A percentile compares a stretch with the other conserved stretches of the same genome.
Evolutionary conservation across 495 filamentous ascomycete species (phyloP).

Genomic region (Clohesyomyces aquaticus): DNA sequence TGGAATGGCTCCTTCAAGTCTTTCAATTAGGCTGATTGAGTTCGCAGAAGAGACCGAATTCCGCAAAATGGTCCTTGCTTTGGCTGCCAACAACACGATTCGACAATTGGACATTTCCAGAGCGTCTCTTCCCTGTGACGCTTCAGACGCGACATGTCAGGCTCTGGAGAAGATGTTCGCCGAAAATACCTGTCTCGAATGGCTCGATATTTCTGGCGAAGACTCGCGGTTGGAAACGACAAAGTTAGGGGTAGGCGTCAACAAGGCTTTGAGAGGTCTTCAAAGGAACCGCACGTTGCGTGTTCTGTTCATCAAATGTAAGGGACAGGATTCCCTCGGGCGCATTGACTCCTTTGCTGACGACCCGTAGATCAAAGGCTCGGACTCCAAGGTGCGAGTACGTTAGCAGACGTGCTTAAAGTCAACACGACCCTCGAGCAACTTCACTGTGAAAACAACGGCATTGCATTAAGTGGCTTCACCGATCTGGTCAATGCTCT

Average conservation of each 20-base stretch:
- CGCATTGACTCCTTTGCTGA: background rate
- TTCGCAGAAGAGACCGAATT: slow-evolving; percentile 79
- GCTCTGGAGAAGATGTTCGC: slow-evolving; percentile 77
- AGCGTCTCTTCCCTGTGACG: slow-evolving; percentile 79
- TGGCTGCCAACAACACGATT: slow-evolving; percentile 74
- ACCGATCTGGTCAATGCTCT: slow-evolving; percentile 76
- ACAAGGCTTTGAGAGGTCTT: slow-evolving; percentile 74
- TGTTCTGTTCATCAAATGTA: slow-evolving; percentile 71
- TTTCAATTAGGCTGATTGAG: slow-evolving; percentile 86
- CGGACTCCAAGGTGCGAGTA: slow-evolving; percentile 73
- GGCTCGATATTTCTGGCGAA: slow-evolving; percentile 86
- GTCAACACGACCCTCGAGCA: slow-evolving; percentile 67
- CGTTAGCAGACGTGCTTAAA: slow-evolving; percentile 74
- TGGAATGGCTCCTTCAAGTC: slow-evolving; percentile 66
- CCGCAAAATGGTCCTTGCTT: slow-evolving; percentile 69
- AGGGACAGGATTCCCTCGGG: background rate
- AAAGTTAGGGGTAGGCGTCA: slow-evolving; percentile 80
- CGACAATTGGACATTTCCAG: slow-evolving; percentile 84
- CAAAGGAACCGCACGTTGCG: slow-evolving; percentile 74
- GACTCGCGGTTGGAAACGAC: slow-evolving; percentile 85
- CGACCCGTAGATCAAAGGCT: slow-evolving; percentile 43
- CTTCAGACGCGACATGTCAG: slow-evolving; percentile 71
- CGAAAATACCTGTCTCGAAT: slow-evolving; percentile 73
- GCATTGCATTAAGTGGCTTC: slow-evolving; percentile 76
- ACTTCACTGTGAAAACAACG: slow-evolving; percentile 77